These are phyloP conservation scores for Kregervanrija fluxuum DNA, from an alignment of 805 yeast genomes.

Conservation along the genomic window DNA sequence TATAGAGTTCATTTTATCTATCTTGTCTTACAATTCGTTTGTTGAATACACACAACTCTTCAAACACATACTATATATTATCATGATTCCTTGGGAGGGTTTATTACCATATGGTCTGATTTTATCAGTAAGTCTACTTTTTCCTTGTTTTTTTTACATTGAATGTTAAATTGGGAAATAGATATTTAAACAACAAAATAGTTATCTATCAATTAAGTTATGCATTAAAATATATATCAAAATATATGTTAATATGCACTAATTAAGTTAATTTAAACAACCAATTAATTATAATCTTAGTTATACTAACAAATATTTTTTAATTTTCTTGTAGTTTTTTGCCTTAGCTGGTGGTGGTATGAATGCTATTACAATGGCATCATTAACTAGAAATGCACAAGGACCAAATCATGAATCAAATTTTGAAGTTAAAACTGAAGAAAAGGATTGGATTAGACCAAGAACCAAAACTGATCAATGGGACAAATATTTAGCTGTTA, in stretches of 20 bases:
- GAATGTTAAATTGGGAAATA: background rate
- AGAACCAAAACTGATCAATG: constrained; percentile 47
- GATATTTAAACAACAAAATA: too few relatives aligned
- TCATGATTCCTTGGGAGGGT: constrained; percentile 64
- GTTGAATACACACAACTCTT: too few relatives aligned
- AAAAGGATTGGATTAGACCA: constrained; percentile 47
- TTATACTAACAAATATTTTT: constrained; percentile 1
- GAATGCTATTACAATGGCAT: constrained; percentile 26
- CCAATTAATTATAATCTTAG: background rate
- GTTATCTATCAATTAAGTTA: too few relatives aligned
- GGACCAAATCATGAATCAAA: constrained; percentile 29
- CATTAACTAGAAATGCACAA: constrained; percentile 27
- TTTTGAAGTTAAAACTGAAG: constrained; percentile 32
- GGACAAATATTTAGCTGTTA: constrained; percentile 52
- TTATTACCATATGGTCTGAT: constrained; percentile 55
- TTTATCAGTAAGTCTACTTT: constrained; percentile 34
- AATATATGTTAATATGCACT: too few relatives aligned
- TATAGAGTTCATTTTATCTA: too few relatives aligned
- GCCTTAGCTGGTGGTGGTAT: constrained; percentile 48
- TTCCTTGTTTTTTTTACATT: background rate
- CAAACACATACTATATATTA: too few relatives aligned
- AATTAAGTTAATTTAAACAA: background rate
- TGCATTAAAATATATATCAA: too few relatives aligned
- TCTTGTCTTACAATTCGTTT: too few relatives aligned
- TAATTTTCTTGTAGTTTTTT: constrained; percentile 28